These are phyloP conservation scores for Fusarium circinatum DNA, from an alignment of 2,329 filamentous ascomycete genomes.

Conservation along the genomic window DNA sequence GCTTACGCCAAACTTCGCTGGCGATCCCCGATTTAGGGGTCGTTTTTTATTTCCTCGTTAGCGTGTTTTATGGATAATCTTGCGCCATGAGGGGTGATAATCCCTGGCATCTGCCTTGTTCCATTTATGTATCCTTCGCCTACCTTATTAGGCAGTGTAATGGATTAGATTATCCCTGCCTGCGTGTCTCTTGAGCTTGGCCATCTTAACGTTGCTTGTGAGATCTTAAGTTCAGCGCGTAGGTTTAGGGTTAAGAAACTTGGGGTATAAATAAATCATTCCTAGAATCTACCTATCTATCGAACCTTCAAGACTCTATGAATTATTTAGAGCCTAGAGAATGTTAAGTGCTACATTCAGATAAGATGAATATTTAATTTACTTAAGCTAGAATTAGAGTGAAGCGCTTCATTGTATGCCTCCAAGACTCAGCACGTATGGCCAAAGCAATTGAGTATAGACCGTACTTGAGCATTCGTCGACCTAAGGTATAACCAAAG, in stretches of 20 bases:
- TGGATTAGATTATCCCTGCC: neutral
- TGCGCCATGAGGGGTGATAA: neutral
- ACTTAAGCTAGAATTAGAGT: too few species aligned
- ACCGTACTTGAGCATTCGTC: neutral
- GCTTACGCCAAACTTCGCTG: neutral
- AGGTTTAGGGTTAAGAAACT: neutral
- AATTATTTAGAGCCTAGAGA: too few species aligned
- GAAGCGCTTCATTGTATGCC: neutral
- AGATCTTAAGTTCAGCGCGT: too few species aligned
- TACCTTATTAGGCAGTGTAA: neutral
- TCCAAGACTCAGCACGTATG: neutral
- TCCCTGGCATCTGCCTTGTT: neutral
- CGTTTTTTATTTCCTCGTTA: neutral
- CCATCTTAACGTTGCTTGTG: too few species aligned
- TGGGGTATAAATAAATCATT: neutral
- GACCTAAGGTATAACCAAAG: neutral
- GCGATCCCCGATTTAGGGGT: neutral
- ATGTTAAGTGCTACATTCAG: neutral
- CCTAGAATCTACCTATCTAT: constrained; percentile 6
- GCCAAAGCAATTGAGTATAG: neutral
- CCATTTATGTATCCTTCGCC: neutral
- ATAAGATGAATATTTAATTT: neutral
- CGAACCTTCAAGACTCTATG: neutral
- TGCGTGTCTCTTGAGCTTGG: too few species aligned
- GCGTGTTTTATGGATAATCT: neutral